Conservation (phyloP, 768 basidiomycete species). For the Trichaptum fuscoviolaceum region DNA sequence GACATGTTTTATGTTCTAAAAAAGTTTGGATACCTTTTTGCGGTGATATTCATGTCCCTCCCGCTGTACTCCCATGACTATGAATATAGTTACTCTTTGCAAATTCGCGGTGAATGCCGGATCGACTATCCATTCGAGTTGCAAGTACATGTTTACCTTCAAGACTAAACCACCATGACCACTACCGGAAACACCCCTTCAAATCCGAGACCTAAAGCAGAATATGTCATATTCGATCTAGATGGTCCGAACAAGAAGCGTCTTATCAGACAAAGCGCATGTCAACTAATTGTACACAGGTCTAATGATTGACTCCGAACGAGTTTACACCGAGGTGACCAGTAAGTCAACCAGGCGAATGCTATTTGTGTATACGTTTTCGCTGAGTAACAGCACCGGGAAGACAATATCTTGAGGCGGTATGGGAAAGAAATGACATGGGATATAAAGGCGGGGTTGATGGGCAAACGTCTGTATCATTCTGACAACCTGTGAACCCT, state of each 20-base stretch:
- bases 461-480: slow-evolving; percentile 67
- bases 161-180: neutral
- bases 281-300: slow-evolving; percentile 32
- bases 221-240: slow-evolving; percentile 72
- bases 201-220: slow-evolving; percentile 22
- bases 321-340: slow-evolving; percentile 71
- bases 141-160: neutral
- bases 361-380: neutral
- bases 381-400: slow-evolving; percentile 4
- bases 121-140: neutral
- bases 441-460: slow-evolving; percentile 84
- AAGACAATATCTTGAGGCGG: slow-evolving; percentile 66
- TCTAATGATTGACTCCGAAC: slow-evolving; percentile 72
- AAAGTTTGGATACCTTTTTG: no score
- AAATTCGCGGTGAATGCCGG: no score
- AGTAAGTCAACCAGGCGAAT: slow-evolving; percentile 39
- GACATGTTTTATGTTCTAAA: no score
- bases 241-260: slow-evolving; percentile 42
- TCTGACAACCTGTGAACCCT: neutral
- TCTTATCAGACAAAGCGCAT: slow-evolving; percentile 3
- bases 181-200: neutral
- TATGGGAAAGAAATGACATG: slow-evolving; percentile 80
- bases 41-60: no score
- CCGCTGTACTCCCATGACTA: no score
- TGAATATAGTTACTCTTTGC: no score